Evolutionary conservation across 768 basidiomycete genomes (phyloP).

Genomic region (Boletus vermiculosoides): DNA sequence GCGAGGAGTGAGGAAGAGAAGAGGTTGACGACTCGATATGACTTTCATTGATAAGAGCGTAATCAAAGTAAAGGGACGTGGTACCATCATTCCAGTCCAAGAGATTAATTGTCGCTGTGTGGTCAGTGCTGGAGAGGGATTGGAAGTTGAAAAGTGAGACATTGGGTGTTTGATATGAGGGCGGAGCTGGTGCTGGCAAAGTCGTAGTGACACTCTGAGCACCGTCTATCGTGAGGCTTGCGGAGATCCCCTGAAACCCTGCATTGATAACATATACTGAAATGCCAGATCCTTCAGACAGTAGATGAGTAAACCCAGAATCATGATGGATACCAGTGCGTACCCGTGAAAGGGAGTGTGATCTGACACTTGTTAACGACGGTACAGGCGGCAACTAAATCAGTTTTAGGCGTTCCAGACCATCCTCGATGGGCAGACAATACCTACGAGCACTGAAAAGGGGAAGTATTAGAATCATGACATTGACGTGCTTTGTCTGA

Average conservation of each 20-base stretch:
- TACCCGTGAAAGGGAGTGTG: conserved; percentile 18
- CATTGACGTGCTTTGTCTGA: neutral
- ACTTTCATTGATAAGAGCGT: conserved; percentile 14
- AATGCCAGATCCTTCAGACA: conserved; percentile 15
- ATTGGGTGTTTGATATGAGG: conserved; percentile 13
- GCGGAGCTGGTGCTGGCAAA: conserved; percentile 5
- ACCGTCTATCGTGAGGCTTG: conserved; percentile 15
- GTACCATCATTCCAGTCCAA: conserved; percentile 4
- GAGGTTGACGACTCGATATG: neutral
- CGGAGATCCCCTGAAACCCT: conserved; percentile 9
- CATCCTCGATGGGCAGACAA: neutral
- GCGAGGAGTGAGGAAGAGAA: too few species aligned
- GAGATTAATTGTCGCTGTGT: conserved; percentile 11
- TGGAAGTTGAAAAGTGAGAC: conserved; percentile 18
- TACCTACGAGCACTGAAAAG: conserved; percentile 9
- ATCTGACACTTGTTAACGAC: conserved; percentile 5
- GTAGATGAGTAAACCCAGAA: neutral
- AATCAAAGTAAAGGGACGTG: conserved; percentile 17
- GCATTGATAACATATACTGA: conserved; percentile 13
- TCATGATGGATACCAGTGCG: neutral
- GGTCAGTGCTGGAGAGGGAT: conserved; percentile 5
- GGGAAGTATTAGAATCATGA: neutral
- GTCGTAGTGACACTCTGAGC: neutral
- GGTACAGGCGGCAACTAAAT: conserved; percentile 11
- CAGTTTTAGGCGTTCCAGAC: neutral